Evolutionary conservation across 1,284 basidiomycete species (phyloP).

Genomic region (Melanopsichium pennsylvanicum): DNA sequence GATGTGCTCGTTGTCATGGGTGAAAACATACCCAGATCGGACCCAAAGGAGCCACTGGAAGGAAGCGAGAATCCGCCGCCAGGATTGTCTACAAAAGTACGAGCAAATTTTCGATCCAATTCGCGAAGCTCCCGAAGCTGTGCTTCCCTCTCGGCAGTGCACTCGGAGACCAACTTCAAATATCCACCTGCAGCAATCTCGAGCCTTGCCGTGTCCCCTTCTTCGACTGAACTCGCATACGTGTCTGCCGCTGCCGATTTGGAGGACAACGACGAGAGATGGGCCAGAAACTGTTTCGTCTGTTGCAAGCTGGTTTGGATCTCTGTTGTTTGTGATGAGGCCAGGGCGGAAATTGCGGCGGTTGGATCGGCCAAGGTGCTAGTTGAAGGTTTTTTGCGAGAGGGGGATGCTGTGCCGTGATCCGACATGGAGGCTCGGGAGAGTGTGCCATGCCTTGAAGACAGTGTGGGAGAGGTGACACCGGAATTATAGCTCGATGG

Average conservation of each 20-base stretch:
- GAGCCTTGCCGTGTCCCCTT: constrained; percentile 19
- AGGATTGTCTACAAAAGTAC: background rate
- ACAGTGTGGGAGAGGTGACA: too few species aligned
- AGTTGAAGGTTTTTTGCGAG: background rate
- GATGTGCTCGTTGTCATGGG: too few species aligned
- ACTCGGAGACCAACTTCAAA: constrained; percentile 27
- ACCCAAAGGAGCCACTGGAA: background rate
- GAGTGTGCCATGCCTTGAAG: too few species aligned
- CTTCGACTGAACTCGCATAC: too few species aligned
- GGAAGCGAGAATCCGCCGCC: background rate
- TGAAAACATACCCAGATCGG: background rate
- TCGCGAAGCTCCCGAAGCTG: constrained; percentile 48
- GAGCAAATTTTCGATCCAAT: constrained; percentile 8
- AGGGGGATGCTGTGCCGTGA: background rate
- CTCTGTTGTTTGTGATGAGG: background rate
- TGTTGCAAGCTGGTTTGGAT: too few species aligned
- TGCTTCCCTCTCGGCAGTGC: constrained; percentile 20
- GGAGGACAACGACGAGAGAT: background rate
- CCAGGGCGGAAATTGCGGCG: too few species aligned
- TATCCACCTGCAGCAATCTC: constrained; percentile 16
- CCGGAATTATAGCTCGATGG: too few species aligned
- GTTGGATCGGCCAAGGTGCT: too few species aligned
- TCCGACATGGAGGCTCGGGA: too few species aligned
- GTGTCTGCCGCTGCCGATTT: too few species aligned
- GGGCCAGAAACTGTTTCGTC: constrained; percentile 5